Evolutionary conservation across 208 protist genomes (phyloP).

Genomic region (Herpetomonas tarakana): DNA sequence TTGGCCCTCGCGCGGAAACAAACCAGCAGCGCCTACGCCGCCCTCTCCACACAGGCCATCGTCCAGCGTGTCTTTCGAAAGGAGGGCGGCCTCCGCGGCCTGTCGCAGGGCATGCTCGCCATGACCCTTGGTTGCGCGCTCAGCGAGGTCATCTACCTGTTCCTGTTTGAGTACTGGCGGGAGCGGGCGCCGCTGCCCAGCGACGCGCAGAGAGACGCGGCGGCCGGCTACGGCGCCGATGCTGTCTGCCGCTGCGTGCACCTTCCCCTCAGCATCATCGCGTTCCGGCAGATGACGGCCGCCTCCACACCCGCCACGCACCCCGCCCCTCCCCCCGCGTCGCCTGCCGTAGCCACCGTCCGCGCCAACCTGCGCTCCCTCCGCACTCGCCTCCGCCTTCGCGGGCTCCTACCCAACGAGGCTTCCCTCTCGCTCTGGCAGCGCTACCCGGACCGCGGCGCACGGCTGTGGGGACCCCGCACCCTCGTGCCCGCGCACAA

Average conservation of each 20-base stretch:
- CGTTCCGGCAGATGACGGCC: conserved; percentile 80
- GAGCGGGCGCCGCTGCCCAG: conserved; percentile 36
- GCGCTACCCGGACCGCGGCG: not conserved
- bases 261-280: conserved; percentile 78
- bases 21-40: conserved; percentile 32
- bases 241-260: conserved; percentile 62
- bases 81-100: conserved; percentile 55
- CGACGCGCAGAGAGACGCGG: conserved; percentile 38
- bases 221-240: conserved; percentile 65
- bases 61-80: conserved; percentile 34
- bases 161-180: conserved; percentile 67
- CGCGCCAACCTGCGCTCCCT: not conserved
- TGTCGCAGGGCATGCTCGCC: conserved; percentile 55
- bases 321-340: conserved; percentile 3
- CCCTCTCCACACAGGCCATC: conserved; percentile 27
- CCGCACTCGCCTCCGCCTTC: not conserved
- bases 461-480: not conserved
- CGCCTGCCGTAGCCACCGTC: conserved; percentile 4
- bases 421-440: not conserved
- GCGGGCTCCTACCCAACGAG: not conserved
- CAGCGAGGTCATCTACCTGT: conserved; percentile 81
- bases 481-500: not conserved
- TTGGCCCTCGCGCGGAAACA: conserved; percentile 78
- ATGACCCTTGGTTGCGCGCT: conserved; percentile 65
- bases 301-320: not conserved